Conservation (phyloP, 2,329 filamentous ascomycete genomes). For the Fusarium dimerum region DNA sequence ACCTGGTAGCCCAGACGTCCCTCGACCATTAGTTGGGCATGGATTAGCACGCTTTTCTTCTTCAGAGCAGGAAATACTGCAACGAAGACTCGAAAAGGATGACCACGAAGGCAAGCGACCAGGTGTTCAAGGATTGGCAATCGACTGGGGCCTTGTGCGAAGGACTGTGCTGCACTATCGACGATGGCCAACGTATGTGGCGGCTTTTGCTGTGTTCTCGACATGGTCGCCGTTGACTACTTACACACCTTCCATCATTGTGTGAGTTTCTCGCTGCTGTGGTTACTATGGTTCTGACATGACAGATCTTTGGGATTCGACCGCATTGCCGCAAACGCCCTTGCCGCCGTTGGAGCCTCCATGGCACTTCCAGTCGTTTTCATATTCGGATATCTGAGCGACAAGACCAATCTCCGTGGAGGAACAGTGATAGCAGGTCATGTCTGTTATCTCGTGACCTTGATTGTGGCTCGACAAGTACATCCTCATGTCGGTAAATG, state of each 20-base stretch:
- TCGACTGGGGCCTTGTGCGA: conserved; percentile 42
- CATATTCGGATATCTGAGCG: conserved; percentile 49
- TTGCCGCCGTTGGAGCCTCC: conserved; percentile 44
- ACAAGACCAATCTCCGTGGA: conserved; percentile 46
- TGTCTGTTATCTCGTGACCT: conserved; percentile 43
- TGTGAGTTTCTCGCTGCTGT: conserved; percentile 24
- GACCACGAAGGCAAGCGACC: conserved; percentile 30
- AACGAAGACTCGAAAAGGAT: conserved; percentile 36
- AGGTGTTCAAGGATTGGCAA: conserved; percentile 37
- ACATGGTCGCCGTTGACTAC: conserved; percentile 55
- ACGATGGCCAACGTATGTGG: conserved; percentile 51
- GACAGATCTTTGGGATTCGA: conserved; percentile 45
- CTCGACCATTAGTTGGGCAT: conserved; percentile 38
- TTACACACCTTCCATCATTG: conserved; percentile 49
- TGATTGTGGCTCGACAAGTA: conserved; percentile 42
- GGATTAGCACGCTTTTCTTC: conserved; percentile 41
- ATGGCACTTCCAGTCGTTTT: conserved; percentile 50
- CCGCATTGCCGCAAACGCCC: conserved; percentile 47
- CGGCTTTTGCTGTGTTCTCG: conserved; percentile 52
- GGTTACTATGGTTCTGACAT: background rate
- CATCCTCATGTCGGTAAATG: conserved; percentile 48
- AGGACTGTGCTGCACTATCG: conserved; percentile 45
- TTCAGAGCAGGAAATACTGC: conserved; percentile 35
- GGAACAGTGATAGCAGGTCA: conserved; percentile 46
- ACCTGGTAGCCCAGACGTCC: conserved; percentile 43